Percentiles rank a stretch among this genome's conserved stretches.
Conservation (phyloP, 2,329 filamentous ascomycete species). For the Metarhizium rileyi region DNA sequence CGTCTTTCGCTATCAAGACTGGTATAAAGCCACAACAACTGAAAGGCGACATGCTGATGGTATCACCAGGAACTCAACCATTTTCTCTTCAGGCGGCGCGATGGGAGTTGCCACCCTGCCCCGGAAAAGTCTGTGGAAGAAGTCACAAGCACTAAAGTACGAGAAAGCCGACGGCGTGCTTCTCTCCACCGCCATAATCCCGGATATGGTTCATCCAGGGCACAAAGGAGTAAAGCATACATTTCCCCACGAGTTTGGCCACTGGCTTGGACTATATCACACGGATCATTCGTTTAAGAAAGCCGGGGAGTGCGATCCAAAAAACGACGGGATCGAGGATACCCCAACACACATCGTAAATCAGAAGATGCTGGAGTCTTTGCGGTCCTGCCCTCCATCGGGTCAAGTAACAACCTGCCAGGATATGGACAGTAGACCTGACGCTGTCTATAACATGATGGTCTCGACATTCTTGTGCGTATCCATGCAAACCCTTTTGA, state of each 20-base stretch:
- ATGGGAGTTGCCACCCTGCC: too few species aligned
- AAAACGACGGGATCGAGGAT: not conserved
- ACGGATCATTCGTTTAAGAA: not conserved
- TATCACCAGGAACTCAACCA: too few species aligned
- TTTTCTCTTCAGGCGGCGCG: too few species aligned
- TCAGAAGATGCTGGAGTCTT: not conserved
- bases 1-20: not conserved
- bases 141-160: too few species aligned
- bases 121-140: too few species aligned
- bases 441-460: not conserved
- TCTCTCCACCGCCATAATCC: not conserved
- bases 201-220: not conserved
- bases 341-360: not conserved
- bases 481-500: not conserved
- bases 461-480: not conserved
- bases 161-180: not conserved
- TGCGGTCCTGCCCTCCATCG: not conserved
- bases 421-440: not conserved
- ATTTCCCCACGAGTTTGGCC: not conserved
- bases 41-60: too few species aligned
- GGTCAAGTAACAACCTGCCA: not conserved
- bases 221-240: too few species aligned
- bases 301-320: not conserved
- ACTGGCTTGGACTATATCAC: not conserved
- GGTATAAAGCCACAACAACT: not conserved